Evolutionary conservation across 768 basidiomycete species (phyloP), one percentile per base, ranked within the genome.

Genomic region (Russula emetica): DNA sequence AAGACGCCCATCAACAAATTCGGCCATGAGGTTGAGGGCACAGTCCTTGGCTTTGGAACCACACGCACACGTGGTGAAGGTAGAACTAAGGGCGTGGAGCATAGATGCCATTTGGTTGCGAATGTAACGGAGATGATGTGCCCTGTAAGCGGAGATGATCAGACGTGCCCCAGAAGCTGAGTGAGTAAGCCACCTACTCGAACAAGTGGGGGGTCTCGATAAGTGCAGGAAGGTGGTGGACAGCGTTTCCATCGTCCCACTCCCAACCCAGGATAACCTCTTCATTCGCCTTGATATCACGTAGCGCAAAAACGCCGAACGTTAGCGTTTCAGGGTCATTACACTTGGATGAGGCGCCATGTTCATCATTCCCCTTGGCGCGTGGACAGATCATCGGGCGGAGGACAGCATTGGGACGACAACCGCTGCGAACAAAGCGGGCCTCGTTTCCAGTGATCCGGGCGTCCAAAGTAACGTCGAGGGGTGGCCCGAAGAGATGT

Each of bases 211-310:
- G 83, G 5, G 80, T 74, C 69, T 84, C 76, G 62, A 91, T 77
- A 56, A 90, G 74, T 9, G 85, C 84, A n/a, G 85, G 89, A 0
- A 93, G 76, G 64, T 79, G 77, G 74, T 96, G 94, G 0, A 95
- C 83, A 0, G 87, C 85, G 71, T 92, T 90, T 2, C 85, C 85
- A 70, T 98, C 95, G 69, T 98, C 94, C 95, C 95, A 98, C 72
- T 97, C 94, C 94, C 95, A 98, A 0, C 89, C 90, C 0, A 98
- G 75, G 0, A 94, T 85, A 22, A 98, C 83, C 75, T 98, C 95
- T 67, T 94, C 93, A 54, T 88, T 81, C 38, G 83, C 83, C 60
- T 81, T 82, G 67, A 98, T 79, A 65, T 91, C 88, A 13, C 84
- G 75, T 20, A 86, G 74, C 1, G 94, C 90, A 67, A 94, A 95